These are phyloP conservation scores for Asterophora lycoperdoides DNA, from an alignment of 768 basidiomycete genomes.

Conservation along the genomic window DNA sequence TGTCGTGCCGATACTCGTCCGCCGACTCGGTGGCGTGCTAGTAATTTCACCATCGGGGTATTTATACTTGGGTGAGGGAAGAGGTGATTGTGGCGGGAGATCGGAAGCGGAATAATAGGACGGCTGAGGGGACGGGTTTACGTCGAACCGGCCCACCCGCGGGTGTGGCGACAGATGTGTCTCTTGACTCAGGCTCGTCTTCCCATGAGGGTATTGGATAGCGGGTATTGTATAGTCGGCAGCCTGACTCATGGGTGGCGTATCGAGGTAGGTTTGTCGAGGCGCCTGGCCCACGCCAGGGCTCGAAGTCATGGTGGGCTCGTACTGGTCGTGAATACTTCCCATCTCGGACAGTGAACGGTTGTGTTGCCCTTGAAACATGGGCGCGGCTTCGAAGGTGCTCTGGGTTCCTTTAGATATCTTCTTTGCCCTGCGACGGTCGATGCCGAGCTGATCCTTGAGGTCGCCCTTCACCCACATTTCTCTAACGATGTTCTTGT, in stretches of 20 bases:
- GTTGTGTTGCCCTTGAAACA: constrained; percentile 61
- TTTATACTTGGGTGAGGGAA: constrained; percentile 47
- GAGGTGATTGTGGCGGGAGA: constrained; percentile 57
- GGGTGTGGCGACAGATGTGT: constrained; percentile 26
- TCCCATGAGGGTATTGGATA: constrained; percentile 24
- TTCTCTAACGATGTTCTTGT: constrained; percentile 90
- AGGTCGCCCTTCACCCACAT: constrained; percentile 83
- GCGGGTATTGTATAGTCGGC: constrained; percentile 24
- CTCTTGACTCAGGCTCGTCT: constrained; percentile 16
- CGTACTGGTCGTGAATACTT: constrained; percentile 38
- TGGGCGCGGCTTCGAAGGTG: constrained; percentile 63
- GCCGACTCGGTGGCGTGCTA: constrained; percentile 38
- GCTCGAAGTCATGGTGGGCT: constrained; percentile 35
- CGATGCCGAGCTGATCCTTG: constrained; percentile 75
- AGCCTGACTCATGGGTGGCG: constrained; percentile 37
- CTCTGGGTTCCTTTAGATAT: constrained; percentile 23
- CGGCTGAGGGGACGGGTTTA: constrained; percentile 34
- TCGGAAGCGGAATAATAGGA: constrained; percentile 74
- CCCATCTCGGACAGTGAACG: constrained; percentile 65
- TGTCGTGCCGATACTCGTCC: constrained; percentile 33
- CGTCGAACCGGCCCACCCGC: constrained; percentile 16
- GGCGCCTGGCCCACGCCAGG: constrained; percentile 29
- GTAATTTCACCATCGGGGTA: constrained; percentile 44
- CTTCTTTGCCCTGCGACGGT: constrained; percentile 54
- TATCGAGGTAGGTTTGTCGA: constrained; percentile 42